phyloP scores from a whole-genome alignment of 2,329 filamentous ascomycete genomes.

The Botrytis paeoniae region DNA sequence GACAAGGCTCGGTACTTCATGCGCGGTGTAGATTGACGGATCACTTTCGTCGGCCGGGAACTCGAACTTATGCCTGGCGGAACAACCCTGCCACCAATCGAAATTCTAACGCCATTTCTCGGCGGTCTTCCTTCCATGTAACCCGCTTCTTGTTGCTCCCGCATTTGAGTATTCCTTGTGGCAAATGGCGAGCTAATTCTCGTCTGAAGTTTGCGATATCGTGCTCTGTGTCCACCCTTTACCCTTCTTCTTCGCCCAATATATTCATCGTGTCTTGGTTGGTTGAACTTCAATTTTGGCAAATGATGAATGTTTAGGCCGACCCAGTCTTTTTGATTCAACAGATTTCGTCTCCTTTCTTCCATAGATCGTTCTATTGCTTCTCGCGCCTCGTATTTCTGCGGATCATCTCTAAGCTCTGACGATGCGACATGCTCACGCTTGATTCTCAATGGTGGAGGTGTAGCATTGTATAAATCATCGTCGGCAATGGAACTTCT shows the following conservation, averaged over 20 bases:
- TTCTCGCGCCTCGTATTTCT: constrained; percentile 9
- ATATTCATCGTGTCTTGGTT: constrained; percentile 26
- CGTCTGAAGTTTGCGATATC: constrained; percentile 26
- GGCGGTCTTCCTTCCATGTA: neutral
- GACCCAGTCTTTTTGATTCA: constrained; percentile 36
- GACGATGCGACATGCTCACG: constrained; percentile 17
- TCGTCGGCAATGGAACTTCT: constrained; percentile 20
- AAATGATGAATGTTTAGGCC: constrained; percentile 32
- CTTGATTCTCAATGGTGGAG: constrained; percentile 25
- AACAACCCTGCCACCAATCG: constrained; percentile 31
- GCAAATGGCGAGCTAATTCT: constrained; percentile 26
- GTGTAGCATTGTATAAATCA: constrained; percentile 31
- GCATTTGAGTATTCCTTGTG: neutral
- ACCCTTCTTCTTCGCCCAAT: constrained; percentile 34
- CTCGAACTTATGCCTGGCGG: constrained; percentile 32
- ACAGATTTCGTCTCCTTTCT: constrained; percentile 32
- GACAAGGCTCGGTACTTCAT: constrained; percentile 18
- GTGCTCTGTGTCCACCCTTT: constrained; percentile 27
- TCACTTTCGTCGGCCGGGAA: constrained; percentile 22
- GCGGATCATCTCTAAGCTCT: neutral
- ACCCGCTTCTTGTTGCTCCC: neutral
- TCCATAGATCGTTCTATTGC: constrained; percentile 24
- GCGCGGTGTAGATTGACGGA: constrained; percentile 8
- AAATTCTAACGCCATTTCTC: constrained; percentile 33
- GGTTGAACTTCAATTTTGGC: constrained; percentile 27